Conservation (phyloP, 768 basidiomycete genomes). For the Hygrophorus russula region DNA sequence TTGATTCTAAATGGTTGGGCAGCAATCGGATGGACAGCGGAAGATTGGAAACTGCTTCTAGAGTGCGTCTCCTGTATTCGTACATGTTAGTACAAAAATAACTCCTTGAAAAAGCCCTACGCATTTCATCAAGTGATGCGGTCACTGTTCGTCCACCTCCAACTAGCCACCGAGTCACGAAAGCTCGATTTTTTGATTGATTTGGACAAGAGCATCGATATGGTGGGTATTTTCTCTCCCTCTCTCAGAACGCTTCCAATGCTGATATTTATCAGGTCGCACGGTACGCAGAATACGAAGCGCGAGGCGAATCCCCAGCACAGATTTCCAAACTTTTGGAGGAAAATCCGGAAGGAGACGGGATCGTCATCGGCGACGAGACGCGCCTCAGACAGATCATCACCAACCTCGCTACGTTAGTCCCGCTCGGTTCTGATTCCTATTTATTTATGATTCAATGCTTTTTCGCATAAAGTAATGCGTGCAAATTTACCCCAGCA, state of each 20-base stretch:
- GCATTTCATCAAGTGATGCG: conserved; percentile 70
- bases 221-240: conserved; percentile 22
- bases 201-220: conserved; percentile 61
- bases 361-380: conserved; percentile 76
- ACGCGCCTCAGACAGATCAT: conserved; percentile 70
- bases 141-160: conserved; percentile 59
- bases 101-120: conserved; percentile 36
- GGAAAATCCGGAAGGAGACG: conserved; percentile 39
- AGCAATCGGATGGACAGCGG: conserved; percentile 85
- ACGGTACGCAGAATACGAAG: conserved; percentile 45
- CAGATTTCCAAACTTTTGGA: conserved; percentile 28
- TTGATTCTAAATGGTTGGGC: conserved; percentile 1
- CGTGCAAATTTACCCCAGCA: conserved; percentile 67
- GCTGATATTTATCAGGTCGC: conserved; percentile 32
- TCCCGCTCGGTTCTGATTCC: conserved; percentile 1
- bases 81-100: conserved; percentile 1
- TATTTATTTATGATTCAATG: background rate
- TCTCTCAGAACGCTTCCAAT: background rate
- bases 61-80: conserved; percentile 21
- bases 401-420: conserved; percentile 72
- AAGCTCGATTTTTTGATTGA: conserved; percentile 55
- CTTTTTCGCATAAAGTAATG: conserved; percentile 37
- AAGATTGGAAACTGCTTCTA: conserved; percentile 62
- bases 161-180: conserved; percentile 56
- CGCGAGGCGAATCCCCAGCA: conserved; percentile 38